Conservation (phyloP, 441 rosid species). For the Euphorbia celastroides region DNA sequence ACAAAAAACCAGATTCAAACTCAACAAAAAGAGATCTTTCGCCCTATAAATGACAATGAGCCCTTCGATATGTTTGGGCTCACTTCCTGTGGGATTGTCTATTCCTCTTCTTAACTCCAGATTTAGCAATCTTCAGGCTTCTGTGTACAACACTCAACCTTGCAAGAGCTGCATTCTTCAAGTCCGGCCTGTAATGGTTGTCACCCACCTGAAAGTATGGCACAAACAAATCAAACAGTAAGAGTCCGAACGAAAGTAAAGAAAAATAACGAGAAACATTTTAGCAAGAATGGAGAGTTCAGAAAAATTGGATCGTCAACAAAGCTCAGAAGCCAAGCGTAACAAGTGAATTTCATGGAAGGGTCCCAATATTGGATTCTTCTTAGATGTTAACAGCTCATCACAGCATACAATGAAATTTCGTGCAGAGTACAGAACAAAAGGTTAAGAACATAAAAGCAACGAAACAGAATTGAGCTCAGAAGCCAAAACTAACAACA, state of each 20-base stretch:
- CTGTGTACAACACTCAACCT: slow-evolving; percentile 72
- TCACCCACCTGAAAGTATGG: slow-evolving; percentile 50
- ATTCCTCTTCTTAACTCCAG: slow-evolving; percentile 84
- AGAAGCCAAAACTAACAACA: too few relatives aligned
- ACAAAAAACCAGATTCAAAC: background rate
- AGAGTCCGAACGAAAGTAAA: background rate
- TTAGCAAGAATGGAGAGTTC: background rate
- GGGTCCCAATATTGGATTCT: slow-evolving; percentile 22
- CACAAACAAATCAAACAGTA: background rate
- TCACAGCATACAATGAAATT: slow-evolving; percentile 27
- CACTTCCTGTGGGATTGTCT: slow-evolving; percentile 61
- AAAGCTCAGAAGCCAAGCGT: slow-evolving; percentile 56
- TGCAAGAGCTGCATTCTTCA: slow-evolving; percentile 88
- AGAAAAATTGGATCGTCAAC: background rate
- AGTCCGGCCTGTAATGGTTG: slow-evolving; percentile 84
- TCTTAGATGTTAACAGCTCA: slow-evolving; percentile 36
- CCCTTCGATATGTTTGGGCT: slow-evolving; percentile 21
- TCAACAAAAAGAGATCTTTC: background rate
- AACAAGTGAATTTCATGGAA: slow-evolving; percentile 47
- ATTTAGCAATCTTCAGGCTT: slow-evolving; percentile 70
- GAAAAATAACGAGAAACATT: too few relatives aligned
- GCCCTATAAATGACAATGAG: background rate
- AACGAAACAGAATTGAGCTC: too few relatives aligned
- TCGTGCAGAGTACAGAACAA: too few relatives aligned
- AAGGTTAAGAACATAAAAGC: too few relatives aligned